Conservation (phyloP, 2,329 filamentous ascomycete species). For the Xylaria sp. region DNA sequence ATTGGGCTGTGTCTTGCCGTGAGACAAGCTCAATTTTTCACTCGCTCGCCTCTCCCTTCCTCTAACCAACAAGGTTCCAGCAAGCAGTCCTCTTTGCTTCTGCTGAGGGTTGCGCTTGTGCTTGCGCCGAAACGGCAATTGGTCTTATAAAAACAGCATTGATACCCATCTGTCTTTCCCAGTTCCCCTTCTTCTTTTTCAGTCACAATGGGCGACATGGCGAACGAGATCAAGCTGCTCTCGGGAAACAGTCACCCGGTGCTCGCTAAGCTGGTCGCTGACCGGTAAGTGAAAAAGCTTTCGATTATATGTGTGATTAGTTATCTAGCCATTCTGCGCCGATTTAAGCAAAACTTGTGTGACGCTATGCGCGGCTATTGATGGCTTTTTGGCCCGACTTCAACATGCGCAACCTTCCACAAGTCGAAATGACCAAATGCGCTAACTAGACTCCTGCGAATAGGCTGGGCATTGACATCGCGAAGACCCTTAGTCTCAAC, state of each 20-base stretch:
- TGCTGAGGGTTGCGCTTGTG: constrained; percentile 15
- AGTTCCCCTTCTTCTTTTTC: constrained; percentile 21
- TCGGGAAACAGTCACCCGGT: constrained; percentile 55
- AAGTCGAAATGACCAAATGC: not conserved
- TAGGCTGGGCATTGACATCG: constrained; percentile 80
- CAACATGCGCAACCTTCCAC: constrained; percentile 20
- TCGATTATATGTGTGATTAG: not conserved
- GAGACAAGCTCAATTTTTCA: constrained; percentile 32
- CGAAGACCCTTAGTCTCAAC: constrained; percentile 82
- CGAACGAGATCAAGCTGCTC: constrained; percentile 55
- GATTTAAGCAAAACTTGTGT: not conserved
- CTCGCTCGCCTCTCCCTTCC: not conserved
- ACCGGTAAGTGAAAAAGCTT: constrained; percentile 48
- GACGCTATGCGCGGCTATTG: constrained; percentile 21
- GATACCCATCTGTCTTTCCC: constrained; percentile 15
- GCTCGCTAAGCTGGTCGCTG: constrained; percentile 52
- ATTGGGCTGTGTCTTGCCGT: constrained; percentile 31
- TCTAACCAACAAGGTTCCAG: constrained; percentile 19
- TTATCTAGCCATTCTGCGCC: not conserved
- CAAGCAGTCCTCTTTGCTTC: constrained; percentile 13
- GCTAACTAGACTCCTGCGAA: constrained; percentile 30
- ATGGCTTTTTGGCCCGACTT: constrained; percentile 13
- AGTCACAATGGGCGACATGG: constrained; percentile 41
- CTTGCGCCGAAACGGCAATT: constrained; percentile 18
- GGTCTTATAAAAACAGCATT: constrained; percentile 26